phyloP scores from a whole-genome alignment of 75 land plant species.

The Azolla pinnata region DNA sequence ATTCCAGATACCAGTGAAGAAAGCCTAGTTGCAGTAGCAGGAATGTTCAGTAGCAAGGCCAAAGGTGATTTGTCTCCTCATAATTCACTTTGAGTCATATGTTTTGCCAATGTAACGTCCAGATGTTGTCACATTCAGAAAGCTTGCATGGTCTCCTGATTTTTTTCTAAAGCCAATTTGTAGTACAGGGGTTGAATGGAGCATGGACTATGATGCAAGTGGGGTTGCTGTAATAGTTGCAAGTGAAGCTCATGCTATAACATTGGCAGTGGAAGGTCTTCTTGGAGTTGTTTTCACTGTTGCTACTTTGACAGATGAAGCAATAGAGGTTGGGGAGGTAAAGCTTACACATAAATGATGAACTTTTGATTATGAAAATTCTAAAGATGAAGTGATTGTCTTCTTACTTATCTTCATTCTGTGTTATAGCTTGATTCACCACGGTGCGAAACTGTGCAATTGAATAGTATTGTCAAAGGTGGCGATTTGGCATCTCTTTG shows the following conservation, averaged over 20 bases:
- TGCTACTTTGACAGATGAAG: constrained; percentile 94
- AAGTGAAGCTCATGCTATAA: constrained; percentile 97
- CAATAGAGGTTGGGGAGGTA: constrained; percentile 85
- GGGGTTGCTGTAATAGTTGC: constrained; percentile 81
- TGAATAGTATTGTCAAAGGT: constrained; percentile 13
- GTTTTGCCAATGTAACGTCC: too few relatives aligned
- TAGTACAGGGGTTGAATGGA: constrained; percentile 80
- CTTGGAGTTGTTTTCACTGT: constrained; percentile 91
- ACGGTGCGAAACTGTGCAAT: constrained; percentile 34
- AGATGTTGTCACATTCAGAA: too few relatives aligned
- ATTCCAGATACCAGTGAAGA: constrained; percentile 83
- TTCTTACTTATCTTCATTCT: not conserved
- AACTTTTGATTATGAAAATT: not conserved
- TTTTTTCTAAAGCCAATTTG: constrained; percentile 1
- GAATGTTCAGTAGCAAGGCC: constrained; percentile 97
- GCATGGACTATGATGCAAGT: constrained; percentile 84
- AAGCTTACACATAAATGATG: not conserved
- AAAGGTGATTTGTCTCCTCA: too few relatives aligned
- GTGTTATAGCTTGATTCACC: constrained; percentile 66
- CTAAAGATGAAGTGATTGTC: not conserved
- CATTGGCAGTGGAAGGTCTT: constrained; percentile 88
- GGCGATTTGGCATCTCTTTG: constrained; percentile 56
- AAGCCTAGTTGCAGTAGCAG: constrained; percentile 90
- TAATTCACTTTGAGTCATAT: too few relatives aligned
- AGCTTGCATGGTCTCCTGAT: too few relatives aligned